Base-by-base conservation (phyloP, 495 filamentous ascomycete genomes). In the Thozetella sp. region DNA sequence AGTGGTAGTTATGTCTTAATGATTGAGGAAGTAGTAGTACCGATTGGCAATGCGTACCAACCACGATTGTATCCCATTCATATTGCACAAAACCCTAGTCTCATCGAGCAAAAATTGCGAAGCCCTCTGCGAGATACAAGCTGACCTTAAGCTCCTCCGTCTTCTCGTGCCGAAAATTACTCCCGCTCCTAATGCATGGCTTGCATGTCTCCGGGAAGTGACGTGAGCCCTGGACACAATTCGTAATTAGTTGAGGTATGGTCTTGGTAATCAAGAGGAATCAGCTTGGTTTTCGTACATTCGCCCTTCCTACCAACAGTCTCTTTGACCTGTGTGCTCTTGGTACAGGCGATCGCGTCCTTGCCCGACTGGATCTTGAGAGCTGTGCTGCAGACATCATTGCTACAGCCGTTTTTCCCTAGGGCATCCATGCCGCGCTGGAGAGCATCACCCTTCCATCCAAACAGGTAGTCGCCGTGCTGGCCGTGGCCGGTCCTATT, bases 401-500 rank as follows among this genome's bases (percentile, higher is more conserved):
- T 48, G 43, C 43, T 48, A 20, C 43, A 48, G 43, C 43, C 43
- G 43, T 48, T 48, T n/a, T 48, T 48, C 11, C 43, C 43, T n/a
- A 48, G 43, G 4, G 43, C 43, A 62, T 82, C 80, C 79, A 82
- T 82, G 45, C 77, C 79, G n/a, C 67, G 67, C 67, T 82, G 79
- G 15, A 82, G 76, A 0, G 72, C 53, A 52, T 80, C 67, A 34
- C 68, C 79, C 63, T 81, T 69, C 79, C 79, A 82, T 27, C 80
- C 80, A 58, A 82, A 82, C 24, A 82, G 75, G 68, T 82, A 82
- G 60, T 82, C 80, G 55, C 65, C 80, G 65, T 82, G 80, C 25
- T 80, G 72, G 25, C 72, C 74, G 22, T 63, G 57, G 27, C 71
- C 74, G 27, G 72, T 73, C 51, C 43, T 48, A n/a, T 10, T 48